phyloP scores from a whole-genome alignment of 1,139 yeast species.

The Komagataea norvegica region DNA sequence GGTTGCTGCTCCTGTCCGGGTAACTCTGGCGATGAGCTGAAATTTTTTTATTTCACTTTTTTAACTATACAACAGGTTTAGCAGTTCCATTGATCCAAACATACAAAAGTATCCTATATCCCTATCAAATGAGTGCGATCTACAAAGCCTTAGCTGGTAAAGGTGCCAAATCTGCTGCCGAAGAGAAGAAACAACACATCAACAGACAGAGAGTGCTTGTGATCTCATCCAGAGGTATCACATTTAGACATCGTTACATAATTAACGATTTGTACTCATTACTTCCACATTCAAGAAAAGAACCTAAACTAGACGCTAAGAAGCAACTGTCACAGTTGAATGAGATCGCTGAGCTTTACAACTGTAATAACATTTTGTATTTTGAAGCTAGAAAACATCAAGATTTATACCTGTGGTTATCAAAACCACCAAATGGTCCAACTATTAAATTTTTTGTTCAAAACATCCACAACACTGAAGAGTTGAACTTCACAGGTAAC shows the following conservation, averaged over 20 bases:
- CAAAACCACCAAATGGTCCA: constrained; percentile 98
- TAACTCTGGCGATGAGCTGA: constrained; percentile 13
- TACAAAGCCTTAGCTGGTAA: constrained; percentile 36
- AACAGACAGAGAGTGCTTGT: constrained; percentile 80
- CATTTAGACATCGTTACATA: constrained; percentile 91
- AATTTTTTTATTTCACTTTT: constrained; percentile 1
- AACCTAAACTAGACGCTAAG: constrained; percentile 92
- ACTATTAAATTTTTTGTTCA: constrained; percentile 91
- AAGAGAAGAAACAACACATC: constrained; percentile 49
- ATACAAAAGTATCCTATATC: not conserved
- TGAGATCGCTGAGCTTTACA: constrained; percentile 94
- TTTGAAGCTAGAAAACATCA: constrained; percentile 96
- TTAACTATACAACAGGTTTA: not conserved
- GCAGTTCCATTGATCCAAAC: not conserved
- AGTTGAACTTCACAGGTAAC: constrained; percentile 92
- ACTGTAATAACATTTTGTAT: constrained; percentile 91
- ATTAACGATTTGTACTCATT: constrained; percentile 74
- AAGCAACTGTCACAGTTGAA: constrained; percentile 83
- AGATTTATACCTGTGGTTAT: constrained; percentile 90
- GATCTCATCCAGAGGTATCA: constrained; percentile 92
- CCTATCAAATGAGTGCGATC: constrained; percentile 40
- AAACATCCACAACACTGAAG: constrained; percentile 94
- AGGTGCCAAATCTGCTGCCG: constrained; percentile 26
- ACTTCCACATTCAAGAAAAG: constrained; percentile 94
- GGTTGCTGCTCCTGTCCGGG: constrained; percentile 5